These are phyloP conservation scores for Larix kaempferi DNA, from an alignment of 75 land plant species.

Conservation along the genomic window DNA sequence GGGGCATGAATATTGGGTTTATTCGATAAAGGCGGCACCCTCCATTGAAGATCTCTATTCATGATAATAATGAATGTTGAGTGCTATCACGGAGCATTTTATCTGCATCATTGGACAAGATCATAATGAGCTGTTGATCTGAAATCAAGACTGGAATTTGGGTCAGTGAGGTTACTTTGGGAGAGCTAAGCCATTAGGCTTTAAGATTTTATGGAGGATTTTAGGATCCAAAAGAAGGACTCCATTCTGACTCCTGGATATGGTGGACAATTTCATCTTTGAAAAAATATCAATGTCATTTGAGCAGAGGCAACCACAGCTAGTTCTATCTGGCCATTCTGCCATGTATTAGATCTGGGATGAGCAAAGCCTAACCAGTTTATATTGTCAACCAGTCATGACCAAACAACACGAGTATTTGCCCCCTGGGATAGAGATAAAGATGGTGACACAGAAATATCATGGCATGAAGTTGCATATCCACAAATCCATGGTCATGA, in stretches of 20 bases:
- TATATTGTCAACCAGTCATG: slow-evolving; percentile 86
- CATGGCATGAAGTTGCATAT: slow-evolving; percentile 96
- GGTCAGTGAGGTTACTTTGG: slow-evolving; percentile 92
- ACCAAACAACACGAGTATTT: slow-evolving; percentile 90
- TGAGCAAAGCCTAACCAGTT: slow-evolving; percentile 77
- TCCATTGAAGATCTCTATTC: slow-evolving; percentile 20
- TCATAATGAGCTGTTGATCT: slow-evolving; percentile 98
- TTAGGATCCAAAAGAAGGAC: slow-evolving; percentile 72
- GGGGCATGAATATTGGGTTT: slow-evolving; percentile 99
- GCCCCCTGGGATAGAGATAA: slow-evolving; percentile 6
- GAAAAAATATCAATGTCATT: slow-evolving; percentile 81
- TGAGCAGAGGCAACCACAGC: slow-evolving; percentile 86
- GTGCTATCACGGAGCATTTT: slow-evolving; percentile 70
- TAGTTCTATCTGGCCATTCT: slow-evolving; percentile 91
- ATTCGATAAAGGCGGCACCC: slow-evolving; percentile 91
- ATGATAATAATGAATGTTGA: slow-evolving; percentile 12
- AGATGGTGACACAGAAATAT: slow-evolving; percentile 13
- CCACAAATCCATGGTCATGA: slow-evolving; percentile 56
- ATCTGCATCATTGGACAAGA: slow-evolving; percentile 97
- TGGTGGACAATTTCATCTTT: slow-evolving; percentile 92
- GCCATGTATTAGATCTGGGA: slow-evolving; percentile 6
- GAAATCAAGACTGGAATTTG: slow-evolving; percentile 85
- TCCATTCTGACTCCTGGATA: slow-evolving; percentile 90
- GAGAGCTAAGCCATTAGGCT: slow-evolving; percentile 85
- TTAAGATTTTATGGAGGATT: slow-evolving; percentile 95